These are phyloP conservation scores for Nigrospora oryzae DNA, from an alignment of 2,329 filamentous ascomycete genomes.

Conservation along the genomic window DNA sequence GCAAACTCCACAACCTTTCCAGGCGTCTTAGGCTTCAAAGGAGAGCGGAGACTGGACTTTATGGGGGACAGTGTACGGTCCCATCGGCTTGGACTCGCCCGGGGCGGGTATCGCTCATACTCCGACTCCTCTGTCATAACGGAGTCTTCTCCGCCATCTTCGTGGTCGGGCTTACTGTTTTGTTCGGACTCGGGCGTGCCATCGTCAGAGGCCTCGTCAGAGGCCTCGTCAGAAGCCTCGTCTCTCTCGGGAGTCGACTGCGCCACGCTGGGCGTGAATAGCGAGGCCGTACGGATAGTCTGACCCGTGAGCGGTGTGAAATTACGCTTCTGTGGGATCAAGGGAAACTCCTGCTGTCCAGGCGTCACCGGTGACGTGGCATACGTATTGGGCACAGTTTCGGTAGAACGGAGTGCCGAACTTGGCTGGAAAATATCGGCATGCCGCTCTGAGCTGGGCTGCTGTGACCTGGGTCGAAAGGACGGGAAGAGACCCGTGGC, in stretches of 20 bases:
- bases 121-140: conserved; percentile 28
- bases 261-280: conserved; percentile 27
- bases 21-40: conserved; percentile 47
- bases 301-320: conserved; percentile 35
- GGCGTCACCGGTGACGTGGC: conserved; percentile 18
- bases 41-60: conserved; percentile 50
- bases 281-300: conserved; percentile 18
- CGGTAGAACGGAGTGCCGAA: conserved; percentile 10
- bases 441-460: conserved; percentile 20
- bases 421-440: conserved; percentile 27
- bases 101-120: conserved; percentile 27
- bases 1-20: conserved; percentile 52
- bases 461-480: conserved; percentile 21
- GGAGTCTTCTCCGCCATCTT: conserved; percentile 14
- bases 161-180: not conserved
- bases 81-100: conserved; percentile 38
- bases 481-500: conserved; percentile 21
- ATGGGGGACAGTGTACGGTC: conserved; percentile 43
- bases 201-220: conserved; percentile 3
- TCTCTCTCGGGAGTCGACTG: conserved; percentile 9
- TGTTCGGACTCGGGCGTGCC: not conserved
- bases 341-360: conserved; percentile 21
- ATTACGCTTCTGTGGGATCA: conserved; percentile 37
- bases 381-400: conserved; percentile 17
- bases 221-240: conserved; percentile 3